Conservation (phyloP, 305 asterid species). For the Plantago coronopus region DNA sequence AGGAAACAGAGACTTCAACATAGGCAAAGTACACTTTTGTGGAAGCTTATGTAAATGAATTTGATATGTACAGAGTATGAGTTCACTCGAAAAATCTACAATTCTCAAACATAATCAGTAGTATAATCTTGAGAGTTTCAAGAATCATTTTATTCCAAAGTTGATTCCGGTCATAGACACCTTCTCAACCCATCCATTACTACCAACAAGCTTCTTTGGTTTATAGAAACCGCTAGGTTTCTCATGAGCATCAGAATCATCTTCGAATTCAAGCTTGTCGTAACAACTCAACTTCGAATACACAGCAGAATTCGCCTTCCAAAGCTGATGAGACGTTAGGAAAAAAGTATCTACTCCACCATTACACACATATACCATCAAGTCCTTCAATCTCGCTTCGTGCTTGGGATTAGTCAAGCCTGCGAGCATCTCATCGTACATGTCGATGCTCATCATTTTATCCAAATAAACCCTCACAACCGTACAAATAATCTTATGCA, state of each 20-base stretch:
- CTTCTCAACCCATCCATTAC: constrained; percentile 60
- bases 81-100: background rate
- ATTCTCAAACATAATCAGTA: background rate
- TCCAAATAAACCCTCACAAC: constrained; percentile 82
- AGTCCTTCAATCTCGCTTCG: constrained; percentile 49
- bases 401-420: constrained; percentile 91
- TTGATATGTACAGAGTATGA: background rate
- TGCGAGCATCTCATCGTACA: constrained; percentile 68
- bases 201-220: constrained; percentile 29
- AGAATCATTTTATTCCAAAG: background rate
- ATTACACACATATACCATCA: constrained; percentile 72
- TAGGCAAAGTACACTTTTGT: background rate
- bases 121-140: background rate
- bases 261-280: constrained; percentile 31
- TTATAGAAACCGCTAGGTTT: constrained; percentile 25
- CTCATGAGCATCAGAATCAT: constrained; percentile 25
- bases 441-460: constrained; percentile 75
- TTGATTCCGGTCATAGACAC: constrained; percentile 67
- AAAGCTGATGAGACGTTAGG: constrained; percentile 76
- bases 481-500: constrained; percentile 69
- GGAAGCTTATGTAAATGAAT: background rate
- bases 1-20: background rate
- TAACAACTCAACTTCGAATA: constrained; percentile 29
- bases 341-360: constrained; percentile 85
- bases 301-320: constrained; percentile 36